phyloP scores from a whole-genome alignment of 2,329 filamentous ascomycete genomes.

The Ustilaginoidea virens region DNA sequence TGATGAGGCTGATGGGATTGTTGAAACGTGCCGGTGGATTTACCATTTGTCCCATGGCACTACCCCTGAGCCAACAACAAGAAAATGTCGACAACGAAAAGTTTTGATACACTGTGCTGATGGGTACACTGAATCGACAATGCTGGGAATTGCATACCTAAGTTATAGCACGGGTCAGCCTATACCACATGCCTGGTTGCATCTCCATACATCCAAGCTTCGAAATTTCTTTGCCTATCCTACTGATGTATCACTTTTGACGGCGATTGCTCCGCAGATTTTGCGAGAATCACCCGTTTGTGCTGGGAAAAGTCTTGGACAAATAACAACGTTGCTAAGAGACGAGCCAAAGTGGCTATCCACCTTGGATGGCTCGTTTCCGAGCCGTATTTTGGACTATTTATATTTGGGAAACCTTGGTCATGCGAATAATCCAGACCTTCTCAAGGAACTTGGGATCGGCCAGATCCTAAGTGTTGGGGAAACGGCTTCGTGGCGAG shows the following conservation, averaged over 20 bases:
- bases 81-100: constrained; percentile 34
- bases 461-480: constrained; percentile 81
- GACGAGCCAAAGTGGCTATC: constrained; percentile 66
- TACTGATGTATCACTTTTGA: constrained; percentile 74
- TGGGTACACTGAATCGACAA: constrained; percentile 87
- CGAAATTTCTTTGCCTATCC: constrained; percentile 96
- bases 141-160: constrained; percentile 80
- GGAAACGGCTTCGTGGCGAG: constrained; percentile 70
- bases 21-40: constrained; percentile 83
- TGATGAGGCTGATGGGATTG: constrained; percentile 65
- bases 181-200: constrained; percentile 74
- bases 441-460: constrained; percentile 69
- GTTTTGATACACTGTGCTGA: constrained; percentile 88
- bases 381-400: constrained; percentile 77
- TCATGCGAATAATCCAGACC: constrained; percentile 84
- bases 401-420: constrained; percentile 91
- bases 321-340: constrained; percentile 36
- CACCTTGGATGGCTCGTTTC: constrained; percentile 76
- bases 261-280: constrained; percentile 58
- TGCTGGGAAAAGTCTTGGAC: constrained; percentile 30
- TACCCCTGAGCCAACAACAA: constrained; percentile 11
- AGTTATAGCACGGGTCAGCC: constrained; percentile 79
- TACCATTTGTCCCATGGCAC: constrained; percentile 64
- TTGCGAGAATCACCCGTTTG: constrained; percentile 51
- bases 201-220: constrained; percentile 61